A percentile compares a stretch with the other conserved stretches of the same genome.
These are phyloP conservation scores for Elsinoe necatrix DNA, from an alignment of 2,329 filamentous ascomycete species.

Conservation along the genomic window DNA sequence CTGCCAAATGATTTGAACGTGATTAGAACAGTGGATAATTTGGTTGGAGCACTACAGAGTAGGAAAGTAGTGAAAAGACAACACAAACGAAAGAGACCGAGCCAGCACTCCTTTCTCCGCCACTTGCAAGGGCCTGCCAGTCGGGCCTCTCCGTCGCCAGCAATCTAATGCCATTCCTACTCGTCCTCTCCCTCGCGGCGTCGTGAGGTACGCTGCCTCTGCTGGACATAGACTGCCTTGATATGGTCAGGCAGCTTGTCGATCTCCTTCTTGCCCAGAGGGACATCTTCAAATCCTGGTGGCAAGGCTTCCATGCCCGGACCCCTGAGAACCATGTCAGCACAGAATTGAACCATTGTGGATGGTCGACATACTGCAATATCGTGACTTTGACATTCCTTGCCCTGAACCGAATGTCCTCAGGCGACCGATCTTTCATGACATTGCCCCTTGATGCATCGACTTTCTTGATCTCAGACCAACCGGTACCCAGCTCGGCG, in stretches of 20 bases:
- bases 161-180: not conserved
- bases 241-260: constrained; percentile 23
- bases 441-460: constrained; percentile 24
- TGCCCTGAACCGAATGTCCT: constrained; percentile 40
- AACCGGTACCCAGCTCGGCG: constrained; percentile 37
- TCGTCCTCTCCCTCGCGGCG: not conserved
- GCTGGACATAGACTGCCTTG: not conserved
- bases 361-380: constrained; percentile 33
- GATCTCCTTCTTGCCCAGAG: constrained; percentile 35
- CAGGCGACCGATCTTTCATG: constrained; percentile 38
- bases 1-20: not conserved
- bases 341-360: not conserved
- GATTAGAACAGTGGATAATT: not conserved
- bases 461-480: constrained; percentile 37
- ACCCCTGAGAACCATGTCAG: not conserved
- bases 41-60: not conserved
- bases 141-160: not conserved
- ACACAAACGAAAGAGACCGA: not conserved
- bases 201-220: constrained; percentile 15
- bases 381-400: constrained; percentile 44
- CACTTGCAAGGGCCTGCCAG: too few relatives aligned
- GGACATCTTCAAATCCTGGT: constrained; percentile 36
- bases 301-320: constrained; percentile 28
- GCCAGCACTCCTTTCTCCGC: not conserved
- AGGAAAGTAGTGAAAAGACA: not conserved